Evolutionary conservation across 2,329 filamentous ascomycete species (phyloP).

Genomic region (Verticillium zaregamsianum): DNA sequence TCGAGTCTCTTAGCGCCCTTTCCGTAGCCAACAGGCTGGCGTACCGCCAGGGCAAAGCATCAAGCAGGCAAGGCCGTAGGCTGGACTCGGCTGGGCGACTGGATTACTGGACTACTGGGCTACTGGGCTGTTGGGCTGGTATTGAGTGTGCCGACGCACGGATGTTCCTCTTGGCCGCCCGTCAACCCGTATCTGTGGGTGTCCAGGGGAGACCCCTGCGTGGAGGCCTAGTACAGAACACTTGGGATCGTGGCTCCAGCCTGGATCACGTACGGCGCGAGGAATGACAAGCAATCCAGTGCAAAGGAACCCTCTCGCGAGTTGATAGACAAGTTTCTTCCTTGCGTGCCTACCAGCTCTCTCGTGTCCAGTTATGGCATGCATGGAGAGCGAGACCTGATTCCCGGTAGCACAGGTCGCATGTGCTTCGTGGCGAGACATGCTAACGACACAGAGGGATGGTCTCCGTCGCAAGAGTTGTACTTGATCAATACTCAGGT

Average conservation of each 20-base stretch:
- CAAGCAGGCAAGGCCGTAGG: too few relatives aligned
- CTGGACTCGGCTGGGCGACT: neutral
- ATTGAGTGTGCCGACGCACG: neutral
- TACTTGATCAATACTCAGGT: too few relatives aligned
- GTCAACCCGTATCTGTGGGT: neutral
- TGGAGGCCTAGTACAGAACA: neutral
- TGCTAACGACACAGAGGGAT: neutral
- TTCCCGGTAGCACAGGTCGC: neutral
- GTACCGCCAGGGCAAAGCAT: neutral
- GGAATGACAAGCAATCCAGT: neutral
- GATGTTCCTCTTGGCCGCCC: neutral
- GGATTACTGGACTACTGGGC: neutral
- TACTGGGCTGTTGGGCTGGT: neutral
- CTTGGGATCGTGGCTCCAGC: neutral
- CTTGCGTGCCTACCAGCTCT: neutral
- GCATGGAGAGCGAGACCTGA: neutral
- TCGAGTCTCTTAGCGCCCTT: neutral
- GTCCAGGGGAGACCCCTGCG: neutral
- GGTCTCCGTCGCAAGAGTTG: too few relatives aligned
- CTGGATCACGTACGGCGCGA: neutral
- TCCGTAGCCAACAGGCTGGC: neutral
- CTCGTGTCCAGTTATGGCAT: neutral
- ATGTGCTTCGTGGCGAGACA: neutral
- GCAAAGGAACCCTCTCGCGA: neutral
- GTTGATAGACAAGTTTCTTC: neutral